Percentiles rank a stretch among this genome's conserved stretches.
Evolutionary conservation across 2,329 filamentous ascomycete genomes (phyloP).

Genomic region (Colletotrichum nymphaeae): DNA sequence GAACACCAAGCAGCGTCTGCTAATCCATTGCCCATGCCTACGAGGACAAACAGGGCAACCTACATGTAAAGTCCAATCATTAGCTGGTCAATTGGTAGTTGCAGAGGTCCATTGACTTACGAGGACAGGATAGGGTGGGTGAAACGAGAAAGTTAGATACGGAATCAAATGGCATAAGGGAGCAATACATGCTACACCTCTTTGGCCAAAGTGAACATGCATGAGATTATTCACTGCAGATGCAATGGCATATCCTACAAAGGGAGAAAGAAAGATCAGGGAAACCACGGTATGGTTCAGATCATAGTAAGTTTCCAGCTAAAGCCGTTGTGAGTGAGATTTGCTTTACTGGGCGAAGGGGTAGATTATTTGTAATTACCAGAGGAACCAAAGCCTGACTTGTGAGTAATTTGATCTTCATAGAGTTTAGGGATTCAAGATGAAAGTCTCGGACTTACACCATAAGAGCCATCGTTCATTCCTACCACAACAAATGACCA

Average conservation of each 20-base stretch:
- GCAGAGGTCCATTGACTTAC: not conserved
- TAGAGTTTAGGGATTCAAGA: not conserved
- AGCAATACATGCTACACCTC: conserved; percentile 75
- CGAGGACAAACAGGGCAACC: conserved; percentile 71
- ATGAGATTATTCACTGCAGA: conserved; percentile 73
- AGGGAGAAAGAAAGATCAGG: conserved; percentile 73
- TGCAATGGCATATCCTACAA: conserved; percentile 72
- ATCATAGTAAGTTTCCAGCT: conserved; percentile 71
- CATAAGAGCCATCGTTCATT: not conserved
- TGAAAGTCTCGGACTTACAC: not conserved
- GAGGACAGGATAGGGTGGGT: conserved; percentile 69
- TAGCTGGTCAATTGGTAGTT: not conserved
- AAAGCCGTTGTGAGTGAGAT: not conserved
- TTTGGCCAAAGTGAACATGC: conserved; percentile 74
- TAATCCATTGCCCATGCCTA: conserved; percentile 78
- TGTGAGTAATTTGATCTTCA: not conserved
- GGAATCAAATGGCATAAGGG: conserved; percentile 71
- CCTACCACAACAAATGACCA: not conserved
- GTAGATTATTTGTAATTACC: not conserved
- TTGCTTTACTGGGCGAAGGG: not conserved
- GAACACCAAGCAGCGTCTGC: conserved; percentile 70
- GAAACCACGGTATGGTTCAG: conserved; percentile 72
- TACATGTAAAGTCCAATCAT: conserved; percentile 59
- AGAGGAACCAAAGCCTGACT: not conserved
- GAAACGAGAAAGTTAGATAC: conserved; percentile 72